Conservation (phyloP, 768 basidiomycete genomes). For the Astraeus odoratus region DNA sequence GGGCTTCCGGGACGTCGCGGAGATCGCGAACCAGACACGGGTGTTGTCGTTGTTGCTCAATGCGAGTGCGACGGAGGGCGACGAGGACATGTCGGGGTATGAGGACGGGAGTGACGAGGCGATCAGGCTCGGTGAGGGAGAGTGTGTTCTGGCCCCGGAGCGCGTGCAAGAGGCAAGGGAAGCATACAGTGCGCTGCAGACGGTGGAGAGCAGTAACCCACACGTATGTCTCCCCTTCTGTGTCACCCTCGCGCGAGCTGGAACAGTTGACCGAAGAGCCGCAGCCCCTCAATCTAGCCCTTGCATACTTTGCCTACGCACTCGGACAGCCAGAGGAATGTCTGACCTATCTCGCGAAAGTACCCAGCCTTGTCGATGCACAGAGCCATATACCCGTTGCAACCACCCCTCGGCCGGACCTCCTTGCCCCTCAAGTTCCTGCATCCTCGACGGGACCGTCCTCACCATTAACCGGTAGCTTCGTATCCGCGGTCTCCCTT, state of each 20-base stretch:
- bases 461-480: conserved; percentile 45
- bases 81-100: too few species aligned
- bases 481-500: conserved; percentile 35
- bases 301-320: conserved; percentile 81
- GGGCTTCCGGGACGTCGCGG: conserved; percentile 52
- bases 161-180: conserved; percentile 48
- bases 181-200: conserved; percentile 50
- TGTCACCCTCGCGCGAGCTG: not conserved
- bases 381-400: conserved; percentile 44
- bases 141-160: conserved; percentile 51
- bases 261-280: not conserved
- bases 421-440: conserved; percentile 31
- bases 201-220: conserved; percentile 37
- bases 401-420: conserved; percentile 36
- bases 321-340: conserved; percentile 60
- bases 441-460: conserved; percentile 31
- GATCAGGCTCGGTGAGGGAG: conserved; percentile 28
- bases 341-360: conserved; percentile 47
- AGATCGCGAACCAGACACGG: conserved; percentile 64
- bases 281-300: conserved; percentile 59
- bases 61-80: conserved; percentile 43
- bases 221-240: conserved; percentile 47
- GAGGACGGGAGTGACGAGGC: conserved; percentile 44
- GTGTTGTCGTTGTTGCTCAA: conserved; percentile 51
- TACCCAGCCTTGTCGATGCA: conserved; percentile 49